Base-by-base conservation (phyloP, 2,329 filamentous ascomycete genomes). In the Paracorniculantispora psalliotae region DNA sequence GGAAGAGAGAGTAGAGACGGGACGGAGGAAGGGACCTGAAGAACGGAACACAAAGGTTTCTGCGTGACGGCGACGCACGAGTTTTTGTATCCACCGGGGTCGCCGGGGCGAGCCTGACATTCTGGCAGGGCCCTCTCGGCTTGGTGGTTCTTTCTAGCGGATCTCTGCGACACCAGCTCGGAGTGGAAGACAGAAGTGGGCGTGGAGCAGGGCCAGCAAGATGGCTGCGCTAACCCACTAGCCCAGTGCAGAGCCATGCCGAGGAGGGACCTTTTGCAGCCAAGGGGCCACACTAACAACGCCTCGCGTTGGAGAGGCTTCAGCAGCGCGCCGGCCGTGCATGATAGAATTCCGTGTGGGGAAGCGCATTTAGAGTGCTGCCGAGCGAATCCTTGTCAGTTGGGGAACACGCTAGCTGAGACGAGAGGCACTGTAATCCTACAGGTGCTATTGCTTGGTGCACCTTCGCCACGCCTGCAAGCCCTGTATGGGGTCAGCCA, bases 81-180 rank as follows among this genome's bases (percentile, higher is more conserved):
- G 43, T 59, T 59, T 59, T 59, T 59, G 58, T 59, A 59, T 55
- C 58, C 51, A 59, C 58, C 51, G 58, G 58, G 51, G 58, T 56
- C 58, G 46, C 58, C 37, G 44, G 51, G 57, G 49, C 49, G 26
- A 47, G 48, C 41, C 37, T 33, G 41, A 30, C 26, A 28, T 28
- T 30, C 30, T 51, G 56, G 37, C 28, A 47, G 50, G 30, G n/a
- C 8, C 41, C 23, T 43, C 25, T 44, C 33, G 28, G 53, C n/a
- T 30, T 48, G 39, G 41, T n/a, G 52, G 51, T 23, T 55, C 30
- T 15, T 56, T 46, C 17, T 44, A 52, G 33, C 49, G 49, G 28
- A n/a, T 25, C 28, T 25, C 19, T 37, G 23, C 25, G 25, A 43
- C 37, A 37, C n/a, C 30, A n/a, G 12, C 37, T 28, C 37, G 37